These are phyloP conservation scores for Mycena indigotica DNA, from an alignment of 768 basidiomycete genomes.

Conservation along the genomic window DNA sequence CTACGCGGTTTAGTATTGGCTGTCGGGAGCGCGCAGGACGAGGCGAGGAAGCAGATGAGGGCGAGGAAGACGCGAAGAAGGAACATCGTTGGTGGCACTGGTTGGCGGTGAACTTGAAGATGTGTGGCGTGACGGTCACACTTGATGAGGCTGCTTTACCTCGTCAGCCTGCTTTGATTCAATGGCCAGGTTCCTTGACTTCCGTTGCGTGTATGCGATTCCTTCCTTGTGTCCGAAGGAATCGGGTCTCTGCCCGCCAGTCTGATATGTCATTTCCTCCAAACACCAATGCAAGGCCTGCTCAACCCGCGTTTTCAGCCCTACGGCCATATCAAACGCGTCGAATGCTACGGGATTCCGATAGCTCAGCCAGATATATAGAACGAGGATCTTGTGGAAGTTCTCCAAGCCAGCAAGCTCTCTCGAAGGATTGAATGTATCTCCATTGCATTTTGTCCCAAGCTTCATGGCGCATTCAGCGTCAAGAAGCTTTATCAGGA, in stretches of 20 bases:
- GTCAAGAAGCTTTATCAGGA: conserved; percentile 43
- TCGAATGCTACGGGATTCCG: conserved; percentile 70
- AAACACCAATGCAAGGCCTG: conserved; percentile 66
- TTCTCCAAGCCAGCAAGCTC: conserved; percentile 55
- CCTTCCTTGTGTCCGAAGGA: background rate
- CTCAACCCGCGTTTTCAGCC: conserved; percentile 66
- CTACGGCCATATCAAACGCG: conserved; percentile 50
- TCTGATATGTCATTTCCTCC: conserved; percentile 37
- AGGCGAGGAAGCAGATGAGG: conserved; percentile 40
- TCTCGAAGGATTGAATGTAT: conserved; percentile 1
- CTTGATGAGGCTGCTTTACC: background rate
- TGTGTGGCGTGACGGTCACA: conserved; percentile 39
- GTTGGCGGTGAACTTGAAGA: conserved; percentile 33
- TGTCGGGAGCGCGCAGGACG: conserved; percentile 39
- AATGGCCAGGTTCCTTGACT: background rate
- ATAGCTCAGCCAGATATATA: conserved; percentile 85
- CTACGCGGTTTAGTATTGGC: conserved; percentile 30
- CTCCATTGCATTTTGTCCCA: conserved; percentile 1
- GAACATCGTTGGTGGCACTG: conserved; percentile 30
- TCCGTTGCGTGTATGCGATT: conserved; percentile 8
- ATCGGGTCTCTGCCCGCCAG: background rate
- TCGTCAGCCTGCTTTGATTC: background rate
- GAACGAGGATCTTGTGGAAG: conserved; percentile 71
- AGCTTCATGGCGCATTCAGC: conserved; percentile 41
- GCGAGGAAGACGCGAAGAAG: conserved; percentile 27